These are phyloP conservation scores for Mayamaea pseudoterrestris DNA, from an alignment of 108 stramenopile species.

Conservation along the genomic window DNA sequence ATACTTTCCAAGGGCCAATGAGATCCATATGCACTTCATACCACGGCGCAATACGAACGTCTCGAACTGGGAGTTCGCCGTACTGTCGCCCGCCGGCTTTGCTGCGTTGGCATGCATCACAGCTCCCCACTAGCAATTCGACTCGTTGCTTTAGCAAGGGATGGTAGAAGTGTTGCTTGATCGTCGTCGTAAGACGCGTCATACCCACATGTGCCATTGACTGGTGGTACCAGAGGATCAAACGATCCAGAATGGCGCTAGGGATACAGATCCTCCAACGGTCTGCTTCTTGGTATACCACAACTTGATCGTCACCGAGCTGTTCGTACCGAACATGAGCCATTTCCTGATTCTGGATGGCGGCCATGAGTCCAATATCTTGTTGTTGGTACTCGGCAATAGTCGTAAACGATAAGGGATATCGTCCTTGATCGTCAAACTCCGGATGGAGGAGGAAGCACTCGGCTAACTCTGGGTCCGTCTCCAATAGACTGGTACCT, in stretches of 20 bases:
- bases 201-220: background rate
- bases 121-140: background rate
- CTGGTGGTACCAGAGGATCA: background rate
- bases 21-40: conserved; percentile 18
- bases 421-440: background rate
- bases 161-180: background rate
- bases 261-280: conserved; percentile 14
- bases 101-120: background rate
- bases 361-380: background rate
- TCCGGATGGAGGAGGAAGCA: background rate
- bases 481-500: no score
- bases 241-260: background rate
- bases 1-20: conserved; percentile 30
- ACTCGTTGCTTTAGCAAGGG: background rate
- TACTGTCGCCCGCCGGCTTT: background rate
- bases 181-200: background rate
- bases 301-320: conserved; percentile 1
- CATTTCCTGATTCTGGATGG: background rate
- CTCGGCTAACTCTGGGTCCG: background rate
- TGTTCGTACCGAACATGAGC: background rate
- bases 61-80: conserved; percentile 12
- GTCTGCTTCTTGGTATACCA: conserved; percentile 21
- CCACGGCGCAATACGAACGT: conserved; percentile 10
- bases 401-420: background rate
- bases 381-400: background rate